A percentile compares a stretch with the other conserved stretches of the same genome.
Conservation (phyloP, 345 rosid genomes). For the Pelargonium nanum region DNA sequence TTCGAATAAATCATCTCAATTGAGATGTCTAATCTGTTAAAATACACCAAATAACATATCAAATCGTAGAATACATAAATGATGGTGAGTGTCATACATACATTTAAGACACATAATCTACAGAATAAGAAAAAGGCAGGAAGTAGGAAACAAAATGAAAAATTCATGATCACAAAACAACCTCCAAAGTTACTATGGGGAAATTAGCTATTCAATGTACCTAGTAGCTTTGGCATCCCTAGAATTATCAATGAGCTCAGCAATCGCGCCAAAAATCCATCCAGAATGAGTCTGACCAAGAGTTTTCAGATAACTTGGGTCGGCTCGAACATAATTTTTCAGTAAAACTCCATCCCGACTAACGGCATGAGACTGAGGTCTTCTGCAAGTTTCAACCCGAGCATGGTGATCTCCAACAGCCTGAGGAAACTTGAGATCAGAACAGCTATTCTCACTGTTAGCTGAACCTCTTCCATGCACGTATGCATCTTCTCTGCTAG, state of each 20-base stretch:
- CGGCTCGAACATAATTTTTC: slow-evolving; percentile 21
- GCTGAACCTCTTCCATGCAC: neutral
- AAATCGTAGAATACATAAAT: neutral
- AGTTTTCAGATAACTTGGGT: slow-evolving; percentile 27
- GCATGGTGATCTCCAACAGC: slow-evolving; percentile 5
- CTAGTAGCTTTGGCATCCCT: slow-evolving; percentile 24
- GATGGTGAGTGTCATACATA: neutral
- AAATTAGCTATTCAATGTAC: slow-evolving; percentile 6
- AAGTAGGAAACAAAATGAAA: slow-evolving; percentile 2
- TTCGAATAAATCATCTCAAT: slow-evolving; percentile 20
- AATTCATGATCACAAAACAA: neutral
- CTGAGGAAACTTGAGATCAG: slow-evolving; percentile 5
- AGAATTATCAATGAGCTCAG: slow-evolving; percentile 32
- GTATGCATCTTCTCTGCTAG: neutral
- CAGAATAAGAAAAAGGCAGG: neutral
- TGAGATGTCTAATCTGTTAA: slow-evolving; percentile 24
- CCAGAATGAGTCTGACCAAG: slow-evolving; percentile 30
- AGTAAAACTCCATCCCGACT: slow-evolving; percentile 1
- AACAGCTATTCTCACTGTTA: slow-evolving; percentile 3
- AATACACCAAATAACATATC: neutral
- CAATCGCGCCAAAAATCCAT: slow-evolving; percentile 33
- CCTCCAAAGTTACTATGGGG: neutral
- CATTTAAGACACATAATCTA: neutral
- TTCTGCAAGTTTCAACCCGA: neutral
- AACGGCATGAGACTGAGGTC: neutral